Percentiles rank a stretch among this genome's conserved stretches.
phyloP scores from a whole-genome alignment of 495 filamentous ascomycete genomes.

The Cercophora newfieldiana region DNA sequence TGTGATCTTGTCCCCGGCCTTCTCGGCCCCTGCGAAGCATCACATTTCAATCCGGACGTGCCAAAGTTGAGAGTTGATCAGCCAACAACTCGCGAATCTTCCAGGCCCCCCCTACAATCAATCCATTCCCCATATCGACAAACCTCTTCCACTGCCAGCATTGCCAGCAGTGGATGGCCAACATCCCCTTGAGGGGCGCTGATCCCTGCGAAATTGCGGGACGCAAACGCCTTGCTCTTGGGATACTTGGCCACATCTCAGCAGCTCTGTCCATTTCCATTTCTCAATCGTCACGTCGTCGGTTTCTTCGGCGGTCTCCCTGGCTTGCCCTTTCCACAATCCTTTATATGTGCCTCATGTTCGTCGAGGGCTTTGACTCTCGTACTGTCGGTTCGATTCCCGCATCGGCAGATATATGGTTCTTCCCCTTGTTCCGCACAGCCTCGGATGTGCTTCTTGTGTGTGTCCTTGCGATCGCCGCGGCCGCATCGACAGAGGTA shows the following conservation, averaged over 20 bases:
- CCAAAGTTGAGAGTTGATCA: not conserved
- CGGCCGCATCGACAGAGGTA: conserved; percentile 5
- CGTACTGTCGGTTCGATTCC: not conserved
- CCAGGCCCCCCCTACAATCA: not conserved
- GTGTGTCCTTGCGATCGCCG: conserved; percentile 1
- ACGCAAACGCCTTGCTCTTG: not conserved
- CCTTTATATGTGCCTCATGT: not conserved
- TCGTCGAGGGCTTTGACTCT: not conserved
- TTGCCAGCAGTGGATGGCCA: not conserved
- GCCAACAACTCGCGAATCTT: not conserved
- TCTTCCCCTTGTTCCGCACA: not conserved
- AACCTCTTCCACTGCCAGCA: not conserved
- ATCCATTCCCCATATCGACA: not conserved
- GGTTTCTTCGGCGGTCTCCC: not conserved
- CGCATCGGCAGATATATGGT: conserved; percentile 1
- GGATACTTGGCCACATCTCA: not conserved
- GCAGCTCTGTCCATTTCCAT: not conserved
- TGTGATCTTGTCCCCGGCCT: not conserved
- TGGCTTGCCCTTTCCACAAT: not conserved
- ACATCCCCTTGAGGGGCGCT: not conserved
- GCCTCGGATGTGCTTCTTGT: not conserved
- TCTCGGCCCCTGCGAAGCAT: not conserved
- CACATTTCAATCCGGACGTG: not conserved
- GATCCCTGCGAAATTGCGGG: not conserved
- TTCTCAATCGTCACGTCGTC: not conserved